Percentiles rank a stretch among this genome's conserved stretches.
Evolutionary conservation across 2,329 filamentous ascomycete genomes (phyloP).

Genomic region (Tolypocladium ovalisporum): DNA sequence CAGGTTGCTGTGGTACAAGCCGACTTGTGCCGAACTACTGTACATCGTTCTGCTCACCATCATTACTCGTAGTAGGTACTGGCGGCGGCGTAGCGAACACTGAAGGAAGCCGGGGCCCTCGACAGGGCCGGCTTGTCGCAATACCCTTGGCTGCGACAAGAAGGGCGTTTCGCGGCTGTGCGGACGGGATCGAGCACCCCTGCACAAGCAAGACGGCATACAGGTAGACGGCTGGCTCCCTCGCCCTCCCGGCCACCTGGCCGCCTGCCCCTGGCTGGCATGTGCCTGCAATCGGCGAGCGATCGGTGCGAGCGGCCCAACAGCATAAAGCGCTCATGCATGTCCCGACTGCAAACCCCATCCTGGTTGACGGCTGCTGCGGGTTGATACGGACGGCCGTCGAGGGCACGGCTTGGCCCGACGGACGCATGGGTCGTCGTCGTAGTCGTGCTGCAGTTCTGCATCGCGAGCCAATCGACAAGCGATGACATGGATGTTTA

Average conservation of each 20-base stretch:
- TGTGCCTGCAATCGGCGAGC: not conserved
- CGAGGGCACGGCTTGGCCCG: no score
- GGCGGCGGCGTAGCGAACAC: no score
- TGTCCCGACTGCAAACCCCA: not conserved
- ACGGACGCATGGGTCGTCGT: not conserved
- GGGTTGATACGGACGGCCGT: not conserved
- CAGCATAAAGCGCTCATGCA: not conserved
- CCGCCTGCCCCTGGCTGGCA: not conserved
- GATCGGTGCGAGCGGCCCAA: not conserved
- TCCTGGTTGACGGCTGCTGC: not conserved
- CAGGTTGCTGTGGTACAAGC: not conserved
- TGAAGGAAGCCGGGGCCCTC: not conserved
- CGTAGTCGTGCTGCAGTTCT: not conserved
- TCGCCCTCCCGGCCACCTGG: not conserved
- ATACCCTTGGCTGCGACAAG: not conserved
- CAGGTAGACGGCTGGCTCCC: not conserved
- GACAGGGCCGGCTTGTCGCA: not conserved
- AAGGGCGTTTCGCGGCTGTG: not conserved
- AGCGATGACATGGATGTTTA: not conserved
- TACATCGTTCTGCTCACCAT: not conserved
- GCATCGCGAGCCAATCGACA: not conserved
- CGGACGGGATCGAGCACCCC: not conserved
- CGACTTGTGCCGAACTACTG: not conserved
- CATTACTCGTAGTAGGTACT: no score
- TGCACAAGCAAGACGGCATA: not conserved